These are phyloP conservation scores for Colletotrichum abscissum DNA, from an alignment of 2,329 filamentous ascomycete species.

Conservation along the genomic window DNA sequence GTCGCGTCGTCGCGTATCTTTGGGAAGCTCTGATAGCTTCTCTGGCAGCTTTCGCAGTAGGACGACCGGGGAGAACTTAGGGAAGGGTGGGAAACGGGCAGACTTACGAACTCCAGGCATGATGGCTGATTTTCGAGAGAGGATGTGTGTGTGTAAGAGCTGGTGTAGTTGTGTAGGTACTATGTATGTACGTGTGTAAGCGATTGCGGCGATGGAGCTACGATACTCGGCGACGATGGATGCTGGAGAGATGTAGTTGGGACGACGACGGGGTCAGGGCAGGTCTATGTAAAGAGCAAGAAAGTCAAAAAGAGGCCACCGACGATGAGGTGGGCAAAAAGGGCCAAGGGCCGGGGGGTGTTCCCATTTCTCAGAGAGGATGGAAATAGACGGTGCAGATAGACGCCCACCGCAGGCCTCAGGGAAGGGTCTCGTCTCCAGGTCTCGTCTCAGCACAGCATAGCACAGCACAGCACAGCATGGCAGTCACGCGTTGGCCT, in stretches of 20 bases:
- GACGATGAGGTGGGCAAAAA: background rate
- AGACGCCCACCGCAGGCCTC: conserved; percentile 9
- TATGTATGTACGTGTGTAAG: background rate
- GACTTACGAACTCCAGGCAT: conserved; percentile 67
- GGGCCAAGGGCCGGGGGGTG: conserved; percentile 2
- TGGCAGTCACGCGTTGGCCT: background rate
- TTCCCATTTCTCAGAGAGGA: no score
- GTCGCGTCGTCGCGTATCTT: background rate
- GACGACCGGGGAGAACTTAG: background rate
- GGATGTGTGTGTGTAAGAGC: background rate
- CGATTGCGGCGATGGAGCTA: background rate
- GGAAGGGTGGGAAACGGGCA: background rate
- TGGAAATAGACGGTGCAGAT: conserved; percentile 22
- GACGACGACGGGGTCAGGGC: background rate
- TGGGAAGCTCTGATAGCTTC: no score
- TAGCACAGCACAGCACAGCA: conserved; percentile 18
- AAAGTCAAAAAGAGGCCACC: background rate
- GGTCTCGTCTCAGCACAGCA: conserved; percentile 27
- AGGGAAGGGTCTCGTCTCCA: conserved; percentile 13
- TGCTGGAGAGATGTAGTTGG: background rate
- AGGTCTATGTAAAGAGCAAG: background rate
- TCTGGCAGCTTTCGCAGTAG: no score
- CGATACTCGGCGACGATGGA: background rate
- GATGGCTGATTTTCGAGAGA: conserved; percentile 43
- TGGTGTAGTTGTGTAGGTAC: background rate